These are phyloP conservation scores for Dryadomyces sulphureus DNA, from an alignment of 2,329 filamentous ascomycete genomes.

Conservation along the genomic window DNA sequence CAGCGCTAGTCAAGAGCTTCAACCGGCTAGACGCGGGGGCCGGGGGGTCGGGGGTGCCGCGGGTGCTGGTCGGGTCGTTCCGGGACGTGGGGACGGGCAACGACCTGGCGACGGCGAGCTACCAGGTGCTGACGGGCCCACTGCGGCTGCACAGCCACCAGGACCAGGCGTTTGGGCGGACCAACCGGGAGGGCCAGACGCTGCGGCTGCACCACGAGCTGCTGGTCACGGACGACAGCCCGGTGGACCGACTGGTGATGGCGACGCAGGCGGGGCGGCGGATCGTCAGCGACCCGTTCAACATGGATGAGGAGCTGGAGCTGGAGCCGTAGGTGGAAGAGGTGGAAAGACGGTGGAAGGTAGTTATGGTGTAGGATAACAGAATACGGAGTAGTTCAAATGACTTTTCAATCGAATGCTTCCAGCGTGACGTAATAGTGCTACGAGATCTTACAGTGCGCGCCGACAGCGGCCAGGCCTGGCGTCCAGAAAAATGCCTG, in stretches of 20 bases:
- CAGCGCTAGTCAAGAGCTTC: constrained; percentile 9
- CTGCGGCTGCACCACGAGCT: constrained; percentile 11
- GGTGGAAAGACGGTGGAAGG: background rate
- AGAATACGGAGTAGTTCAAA: no score
- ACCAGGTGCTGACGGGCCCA: constrained; percentile 13
- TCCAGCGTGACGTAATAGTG: no score
- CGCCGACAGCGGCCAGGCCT: no score
- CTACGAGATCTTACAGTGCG: no score
- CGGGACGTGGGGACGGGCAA: constrained; percentile 12
- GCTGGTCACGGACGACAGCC: constrained; percentile 12
- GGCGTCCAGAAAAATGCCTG: no score
- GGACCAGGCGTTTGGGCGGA: constrained; percentile 13
- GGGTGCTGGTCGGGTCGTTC: constrained; percentile 10
- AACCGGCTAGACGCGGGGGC: constrained; percentile 5
- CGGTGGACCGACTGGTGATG: constrained; percentile 12
- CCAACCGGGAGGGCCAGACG: constrained; percentile 13
- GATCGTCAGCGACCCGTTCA: constrained; percentile 11
- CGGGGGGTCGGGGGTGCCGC: background rate
- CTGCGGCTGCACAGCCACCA: constrained; percentile 11
- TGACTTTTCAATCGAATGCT: no score
- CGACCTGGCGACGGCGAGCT: constrained; percentile 11
- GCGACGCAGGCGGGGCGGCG: constrained; percentile 11
- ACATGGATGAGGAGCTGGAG: constrained; percentile 6
- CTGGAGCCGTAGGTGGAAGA: no score
- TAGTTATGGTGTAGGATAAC: no score